phyloP scores from a whole-genome alignment of 2,329 filamentous ascomycete species.

The Alternaria postmessia region DNA sequence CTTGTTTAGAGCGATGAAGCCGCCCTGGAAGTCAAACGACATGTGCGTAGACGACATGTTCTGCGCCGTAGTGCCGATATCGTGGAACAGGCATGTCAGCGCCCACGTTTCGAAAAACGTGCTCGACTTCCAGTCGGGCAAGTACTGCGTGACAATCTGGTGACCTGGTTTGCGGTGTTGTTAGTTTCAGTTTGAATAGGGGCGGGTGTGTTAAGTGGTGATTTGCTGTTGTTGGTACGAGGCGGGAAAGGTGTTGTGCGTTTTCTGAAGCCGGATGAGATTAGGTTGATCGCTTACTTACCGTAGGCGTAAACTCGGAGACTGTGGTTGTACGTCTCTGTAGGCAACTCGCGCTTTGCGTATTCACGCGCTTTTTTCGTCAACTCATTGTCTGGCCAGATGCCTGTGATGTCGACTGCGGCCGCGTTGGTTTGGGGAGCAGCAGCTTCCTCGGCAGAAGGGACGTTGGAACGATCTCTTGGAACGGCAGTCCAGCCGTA shows the following conservation, averaged over 20 bases:
- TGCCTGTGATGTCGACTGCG: not conserved
- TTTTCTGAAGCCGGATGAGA: not conserved
- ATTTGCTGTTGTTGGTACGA: not conserved
- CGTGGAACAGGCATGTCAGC: constrained; percentile 9
- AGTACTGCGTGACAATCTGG: not conserved
- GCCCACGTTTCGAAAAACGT: constrained; percentile 9
- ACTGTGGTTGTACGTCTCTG: constrained; percentile 6
- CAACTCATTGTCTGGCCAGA: not conserved
- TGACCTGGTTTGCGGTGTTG: not conserved
- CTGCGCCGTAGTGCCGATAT: constrained; percentile 3
- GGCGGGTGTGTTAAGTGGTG: too few relatives aligned
- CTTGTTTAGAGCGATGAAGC: constrained; percentile 2
- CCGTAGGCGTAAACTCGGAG: constrained; percentile 9
- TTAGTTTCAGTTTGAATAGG: too few relatives aligned
- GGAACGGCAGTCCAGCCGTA: not conserved
- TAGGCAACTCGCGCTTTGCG: not conserved
- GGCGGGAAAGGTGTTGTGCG: fast-evolving
- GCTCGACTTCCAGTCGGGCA: not conserved
- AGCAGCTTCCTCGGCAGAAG: not conserved
- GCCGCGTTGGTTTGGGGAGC: not conserved
- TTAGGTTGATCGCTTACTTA: too few relatives aligned
- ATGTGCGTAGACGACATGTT: constrained; percentile 4
- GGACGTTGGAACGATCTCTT: not conserved
- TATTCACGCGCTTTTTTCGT: not conserved
- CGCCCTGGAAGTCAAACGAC: constrained; percentile 10